Evolutionary conservation across 352 stramenopile genomes (phyloP).

Genomic region (Pythium periplocum): DNA sequence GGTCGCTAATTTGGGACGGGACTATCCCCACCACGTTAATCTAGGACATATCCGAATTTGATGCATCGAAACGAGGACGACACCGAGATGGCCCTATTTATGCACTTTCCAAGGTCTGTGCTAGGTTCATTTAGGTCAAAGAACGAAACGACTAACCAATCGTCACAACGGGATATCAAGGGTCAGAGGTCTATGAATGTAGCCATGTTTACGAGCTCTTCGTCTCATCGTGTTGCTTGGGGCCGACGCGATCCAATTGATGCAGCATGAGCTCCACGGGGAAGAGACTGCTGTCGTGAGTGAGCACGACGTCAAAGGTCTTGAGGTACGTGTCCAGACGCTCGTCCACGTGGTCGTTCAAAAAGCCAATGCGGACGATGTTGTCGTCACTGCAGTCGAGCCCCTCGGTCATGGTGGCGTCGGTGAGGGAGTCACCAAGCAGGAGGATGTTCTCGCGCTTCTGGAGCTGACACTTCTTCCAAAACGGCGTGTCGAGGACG

Average conservation of each 20-base stretch:
- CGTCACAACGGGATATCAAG: too few species aligned
- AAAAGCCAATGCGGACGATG: conserved; percentile 65
- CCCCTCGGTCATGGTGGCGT: conserved; percentile 63
- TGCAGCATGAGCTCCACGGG: conserved; percentile 54
- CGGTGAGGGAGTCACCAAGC: conserved; percentile 64
- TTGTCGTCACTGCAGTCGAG: conserved; percentile 51
- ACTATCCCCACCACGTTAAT: too few species aligned
- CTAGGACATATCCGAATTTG: too few species aligned
- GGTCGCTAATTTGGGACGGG: background rate
- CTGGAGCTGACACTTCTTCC: conserved; percentile 61
- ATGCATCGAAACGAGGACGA: too few species aligned
- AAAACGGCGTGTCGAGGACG: conserved; percentile 60
- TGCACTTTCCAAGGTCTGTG: too few species aligned
- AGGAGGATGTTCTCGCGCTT: conserved; percentile 71
- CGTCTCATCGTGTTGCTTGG: background rate
- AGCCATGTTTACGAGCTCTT: too few species aligned
- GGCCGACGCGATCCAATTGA: conserved; percentile 27
- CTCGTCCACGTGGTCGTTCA: conserved; percentile 55
- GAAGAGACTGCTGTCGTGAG: conserved; percentile 60
- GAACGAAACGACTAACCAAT: too few species aligned
- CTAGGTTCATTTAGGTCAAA: too few species aligned
- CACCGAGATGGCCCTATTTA: too few species aligned
- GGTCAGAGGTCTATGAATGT: too few species aligned
- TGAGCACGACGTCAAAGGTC: conserved; percentile 75
- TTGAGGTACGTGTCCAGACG: conserved; percentile 54